phyloP scores from a whole-genome alignment of 2,329 filamentous ascomycete genomes.

The Hymenoscyphus fructigenus region DNA sequence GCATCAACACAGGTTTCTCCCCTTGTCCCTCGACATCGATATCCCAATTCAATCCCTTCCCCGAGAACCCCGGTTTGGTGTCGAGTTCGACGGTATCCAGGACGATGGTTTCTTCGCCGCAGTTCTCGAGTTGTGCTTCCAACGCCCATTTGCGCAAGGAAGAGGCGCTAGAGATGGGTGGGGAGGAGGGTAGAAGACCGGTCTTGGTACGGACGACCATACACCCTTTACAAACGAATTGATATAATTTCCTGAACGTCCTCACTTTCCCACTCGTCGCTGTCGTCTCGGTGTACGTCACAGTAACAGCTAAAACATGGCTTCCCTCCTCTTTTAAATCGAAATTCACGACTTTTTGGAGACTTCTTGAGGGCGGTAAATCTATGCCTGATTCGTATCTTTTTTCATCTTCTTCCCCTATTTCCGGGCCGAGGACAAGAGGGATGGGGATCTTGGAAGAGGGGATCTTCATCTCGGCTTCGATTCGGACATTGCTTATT shows the following conservation, averaged over 20 bases:
- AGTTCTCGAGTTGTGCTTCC: constrained; percentile 94
- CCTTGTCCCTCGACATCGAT: constrained; percentile 38
- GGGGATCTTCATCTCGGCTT: constrained; percentile 94
- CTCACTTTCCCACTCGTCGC: constrained; percentile 68
- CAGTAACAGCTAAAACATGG: constrained; percentile 88
- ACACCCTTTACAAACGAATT: constrained; percentile 89
- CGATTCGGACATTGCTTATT: constrained; percentile 76
- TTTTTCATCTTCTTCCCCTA: constrained; percentile 14
- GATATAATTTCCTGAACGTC: constrained; percentile 93
- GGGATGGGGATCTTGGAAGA: constrained; percentile 58
- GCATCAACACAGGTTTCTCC: constrained; percentile 59
- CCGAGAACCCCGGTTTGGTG: constrained; percentile 50
- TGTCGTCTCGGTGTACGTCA: constrained; percentile 89
- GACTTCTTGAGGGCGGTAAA: constrained; percentile 61
- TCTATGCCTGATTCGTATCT: constrained; percentile 41
- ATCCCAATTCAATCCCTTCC: constrained; percentile 59
- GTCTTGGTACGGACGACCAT: constrained; percentile 90
- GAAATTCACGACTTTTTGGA: constrained; percentile 81
- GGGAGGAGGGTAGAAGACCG: constrained; percentile 48
- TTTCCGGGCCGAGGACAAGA: constrained; percentile 52
- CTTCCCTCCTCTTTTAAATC: constrained; percentile 92
- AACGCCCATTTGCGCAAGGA: constrained; percentile 62
- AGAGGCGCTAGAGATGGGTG: not conserved
- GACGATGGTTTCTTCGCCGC: constrained; percentile 78
- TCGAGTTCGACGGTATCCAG: constrained; percentile 66